Percentiles rank a stretch among this genome's conserved stretches.
Conservation (phyloP, 2,329 filamentous ascomycete species). For the Sporothrix variecibatus region DNA sequence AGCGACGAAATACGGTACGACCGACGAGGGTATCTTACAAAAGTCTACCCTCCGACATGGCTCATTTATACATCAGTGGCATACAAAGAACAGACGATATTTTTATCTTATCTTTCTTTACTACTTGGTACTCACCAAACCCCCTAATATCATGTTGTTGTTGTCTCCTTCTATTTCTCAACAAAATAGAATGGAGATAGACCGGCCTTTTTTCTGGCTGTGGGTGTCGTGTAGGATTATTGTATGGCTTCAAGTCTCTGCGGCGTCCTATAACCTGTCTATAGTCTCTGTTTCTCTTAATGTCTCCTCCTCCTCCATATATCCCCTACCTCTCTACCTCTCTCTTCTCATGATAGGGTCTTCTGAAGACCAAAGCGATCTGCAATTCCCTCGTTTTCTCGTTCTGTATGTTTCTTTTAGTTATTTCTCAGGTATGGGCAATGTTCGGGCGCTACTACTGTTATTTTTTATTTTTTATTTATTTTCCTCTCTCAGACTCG, state of each 20-base stretch:
- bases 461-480: not conserved
- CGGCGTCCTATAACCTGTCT: not conserved
- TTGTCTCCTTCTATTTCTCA: not conserved
- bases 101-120: not conserved
- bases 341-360: constrained; percentile 10
- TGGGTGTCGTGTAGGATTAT: constrained; percentile 17
- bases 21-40: not conserved
- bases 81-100: not conserved
- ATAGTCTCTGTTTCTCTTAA: not conserved
- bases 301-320: not conserved
- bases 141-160: not conserved
- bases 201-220: not conserved
- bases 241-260: not conserved
- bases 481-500: not conserved
- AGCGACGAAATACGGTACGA: not conserved
- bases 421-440: not conserved
- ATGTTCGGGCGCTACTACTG: not conserved
- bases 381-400: not conserved
- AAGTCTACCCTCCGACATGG: not conserved
- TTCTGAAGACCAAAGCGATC: not conserved
- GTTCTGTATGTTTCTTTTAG: not conserved
- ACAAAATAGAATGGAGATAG: not conserved
- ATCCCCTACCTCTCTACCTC: not conserved
- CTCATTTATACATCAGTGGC: not conserved
- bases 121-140: not conserved